phyloP scores from a whole-genome alignment of 108 stramenopile genomes.

The Cyclostephanos invisitatus region DNA sequence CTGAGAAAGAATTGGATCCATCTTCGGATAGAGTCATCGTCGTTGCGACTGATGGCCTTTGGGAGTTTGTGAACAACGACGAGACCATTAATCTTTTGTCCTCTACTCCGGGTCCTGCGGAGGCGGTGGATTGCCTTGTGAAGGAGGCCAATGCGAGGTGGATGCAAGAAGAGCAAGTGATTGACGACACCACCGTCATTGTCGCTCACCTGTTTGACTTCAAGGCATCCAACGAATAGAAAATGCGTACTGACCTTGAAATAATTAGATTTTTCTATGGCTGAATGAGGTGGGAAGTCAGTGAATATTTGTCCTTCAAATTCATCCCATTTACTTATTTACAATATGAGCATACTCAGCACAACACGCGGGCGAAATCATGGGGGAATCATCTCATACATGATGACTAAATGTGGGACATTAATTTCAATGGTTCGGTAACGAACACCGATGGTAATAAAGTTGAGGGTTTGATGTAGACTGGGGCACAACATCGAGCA shows the following conservation, averaged over 20 bases:
- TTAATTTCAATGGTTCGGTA: not conserved
- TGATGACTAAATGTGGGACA: not conserved
- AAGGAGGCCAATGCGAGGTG: conserved; percentile 93
- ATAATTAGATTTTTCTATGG: not conserved
- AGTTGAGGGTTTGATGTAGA: not conserved
- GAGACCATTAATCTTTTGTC: conserved; percentile 91
- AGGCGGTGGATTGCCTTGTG: conserved; percentile 90
- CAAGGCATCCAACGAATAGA: conserved; percentile 54
- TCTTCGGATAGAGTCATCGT: conserved; percentile 87
- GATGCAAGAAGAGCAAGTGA: conserved; percentile 98
- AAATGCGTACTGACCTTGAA: not conserved
- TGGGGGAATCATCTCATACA: not conserved
- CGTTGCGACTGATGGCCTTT: conserved; percentile 96
- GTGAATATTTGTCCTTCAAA: not conserved
- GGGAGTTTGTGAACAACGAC: conserved; percentile 96
- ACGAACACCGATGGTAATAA: not conserved
- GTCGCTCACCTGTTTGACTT: conserved; percentile 92
- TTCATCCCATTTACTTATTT: not conserved
- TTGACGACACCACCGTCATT: conserved; percentile 98
- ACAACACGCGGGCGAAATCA: not conserved
- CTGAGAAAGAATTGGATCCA: conserved; percentile 80
- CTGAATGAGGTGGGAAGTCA: not conserved
- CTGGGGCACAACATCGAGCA: too few relatives aligned
- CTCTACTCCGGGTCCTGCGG: conserved; percentile 77
- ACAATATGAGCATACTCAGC: not conserved